These are phyloP conservation scores for Russula griseocarnosa DNA, from an alignment of 768 basidiomycete species.

Conservation along the genomic window DNA sequence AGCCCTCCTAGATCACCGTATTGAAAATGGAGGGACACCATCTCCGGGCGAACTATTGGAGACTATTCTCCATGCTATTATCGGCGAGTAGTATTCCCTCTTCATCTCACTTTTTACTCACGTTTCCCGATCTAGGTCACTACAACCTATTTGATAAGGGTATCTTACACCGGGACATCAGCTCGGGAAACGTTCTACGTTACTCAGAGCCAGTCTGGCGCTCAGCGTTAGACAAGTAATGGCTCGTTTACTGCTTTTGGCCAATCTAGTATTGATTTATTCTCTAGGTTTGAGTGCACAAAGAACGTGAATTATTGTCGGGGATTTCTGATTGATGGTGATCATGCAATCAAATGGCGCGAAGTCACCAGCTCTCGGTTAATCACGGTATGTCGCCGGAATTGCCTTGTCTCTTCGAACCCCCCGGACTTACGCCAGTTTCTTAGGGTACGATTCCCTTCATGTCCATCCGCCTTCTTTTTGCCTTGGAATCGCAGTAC, in stretches of 20 bases:
- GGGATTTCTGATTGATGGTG: too few relatives aligned
- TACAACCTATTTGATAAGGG: not conserved
- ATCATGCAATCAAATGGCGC: not conserved
- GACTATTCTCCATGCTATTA: not conserved
- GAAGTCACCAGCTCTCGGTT: too few relatives aligned
- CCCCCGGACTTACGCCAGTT: too few relatives aligned
- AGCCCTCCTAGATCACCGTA: not conserved
- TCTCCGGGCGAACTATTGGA: not conserved
- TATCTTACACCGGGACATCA: too few relatives aligned
- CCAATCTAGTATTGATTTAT: not conserved
- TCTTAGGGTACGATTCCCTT: constrained; percentile 3
- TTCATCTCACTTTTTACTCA: not conserved
- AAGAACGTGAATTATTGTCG: not conserved
- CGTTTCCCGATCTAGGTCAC: not conserved
- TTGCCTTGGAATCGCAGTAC: accelerated
- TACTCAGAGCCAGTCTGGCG: too few relatives aligned
- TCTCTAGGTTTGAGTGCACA: not conserved
- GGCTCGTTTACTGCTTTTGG: not conserved
- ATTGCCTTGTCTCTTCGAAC: too few relatives aligned
- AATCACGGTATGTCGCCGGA: not conserved
- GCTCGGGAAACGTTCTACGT: too few relatives aligned
- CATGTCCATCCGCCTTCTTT: not conserved
- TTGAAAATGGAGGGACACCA: not conserved
- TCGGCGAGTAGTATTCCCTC: not conserved
- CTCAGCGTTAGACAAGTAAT: not conserved